Evolutionary conservation across 257 asterid species (phyloP), one percentile per base, ranked within the genome.

Genomic region (Solanum commersonii): DNA sequence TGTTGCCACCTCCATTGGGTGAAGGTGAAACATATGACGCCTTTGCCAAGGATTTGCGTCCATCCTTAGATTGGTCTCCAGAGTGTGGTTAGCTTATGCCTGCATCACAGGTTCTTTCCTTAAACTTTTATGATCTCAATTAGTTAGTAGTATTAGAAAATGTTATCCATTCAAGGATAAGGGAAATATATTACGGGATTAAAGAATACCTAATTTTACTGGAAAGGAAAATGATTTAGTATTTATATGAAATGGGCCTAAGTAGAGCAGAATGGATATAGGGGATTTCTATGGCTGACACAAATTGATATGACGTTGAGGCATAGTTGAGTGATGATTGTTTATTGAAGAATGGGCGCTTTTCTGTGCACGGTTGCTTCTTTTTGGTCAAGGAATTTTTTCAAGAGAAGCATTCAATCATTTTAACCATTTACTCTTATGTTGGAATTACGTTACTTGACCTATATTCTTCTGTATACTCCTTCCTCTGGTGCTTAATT

Each of bases 11-110:
- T 22, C 98, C 99, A 63, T 16, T 84, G 40, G 98, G 98, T 31
- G 98, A 95, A 93, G 98, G 98, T 38, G 22, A 22, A 16, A 16
- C 87, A 52, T 94, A 97, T 89, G 91, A 87, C 29, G 93, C 79
- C 89, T 59, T 20, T 27, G 40, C 93, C 71, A 87, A 90, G 91
- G 96, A 95, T 90, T 29, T 97, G 68, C 98, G 99, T 59, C 98
- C 98, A 49, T 93, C 98, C 84, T 91, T 97, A 86, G 93, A 95
- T 76, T 97, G 99, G 99, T 94, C 98, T 82, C 94, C 81, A 3
- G 84, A 93, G 73, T 40, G 46, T 87, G 98, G 98, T 86, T 96
- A 98, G 99, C 87, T 90, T 70, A 31, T 95, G 87, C 97, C 93
- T 87, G 34, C 90, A 86, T 77, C 90, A 38, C 87, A 86, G 98